These are phyloP conservation scores for Lactarius tabidus DNA, from an alignment of 768 basidiomycete genomes.

Conservation along the genomic window DNA sequence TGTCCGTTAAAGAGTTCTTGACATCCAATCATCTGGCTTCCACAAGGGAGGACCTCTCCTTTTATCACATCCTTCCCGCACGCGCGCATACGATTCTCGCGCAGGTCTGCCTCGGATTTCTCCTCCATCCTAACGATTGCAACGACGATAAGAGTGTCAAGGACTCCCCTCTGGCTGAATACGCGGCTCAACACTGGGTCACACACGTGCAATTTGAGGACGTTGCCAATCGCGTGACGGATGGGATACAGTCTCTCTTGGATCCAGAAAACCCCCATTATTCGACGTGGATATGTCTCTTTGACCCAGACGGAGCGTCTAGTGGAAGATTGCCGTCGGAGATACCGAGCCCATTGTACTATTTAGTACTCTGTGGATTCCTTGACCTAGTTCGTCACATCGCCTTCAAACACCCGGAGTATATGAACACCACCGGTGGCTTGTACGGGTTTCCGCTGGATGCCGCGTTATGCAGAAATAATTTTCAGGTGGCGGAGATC, in stretches of 20 bases:
- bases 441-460: too few species aligned
- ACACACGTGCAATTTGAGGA: neutral
- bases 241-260: neutral
- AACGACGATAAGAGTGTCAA: neutral
- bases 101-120: neutral
- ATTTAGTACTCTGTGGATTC: neutral
- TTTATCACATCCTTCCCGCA: neutral
- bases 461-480: neutral
- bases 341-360: too few species aligned
- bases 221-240: neutral
- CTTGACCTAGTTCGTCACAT: neutral
- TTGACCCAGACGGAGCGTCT: neutral
- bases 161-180: neutral
- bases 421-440: neutral
- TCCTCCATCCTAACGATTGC: neutral
- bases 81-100: too few species aligned
- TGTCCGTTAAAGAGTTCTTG: too few species aligned
- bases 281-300: neutral
- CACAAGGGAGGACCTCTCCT: neutral
- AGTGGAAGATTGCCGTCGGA: neutral
- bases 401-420: neutral
- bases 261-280: neutral
- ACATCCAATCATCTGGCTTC: too few species aligned
- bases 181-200: slow-evolving; percentile 1
- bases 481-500: neutral